Evolutionary conservation across 2,329 filamentous ascomycete species (phyloP).

Genomic region (Aureobasidium sp.): DNA sequence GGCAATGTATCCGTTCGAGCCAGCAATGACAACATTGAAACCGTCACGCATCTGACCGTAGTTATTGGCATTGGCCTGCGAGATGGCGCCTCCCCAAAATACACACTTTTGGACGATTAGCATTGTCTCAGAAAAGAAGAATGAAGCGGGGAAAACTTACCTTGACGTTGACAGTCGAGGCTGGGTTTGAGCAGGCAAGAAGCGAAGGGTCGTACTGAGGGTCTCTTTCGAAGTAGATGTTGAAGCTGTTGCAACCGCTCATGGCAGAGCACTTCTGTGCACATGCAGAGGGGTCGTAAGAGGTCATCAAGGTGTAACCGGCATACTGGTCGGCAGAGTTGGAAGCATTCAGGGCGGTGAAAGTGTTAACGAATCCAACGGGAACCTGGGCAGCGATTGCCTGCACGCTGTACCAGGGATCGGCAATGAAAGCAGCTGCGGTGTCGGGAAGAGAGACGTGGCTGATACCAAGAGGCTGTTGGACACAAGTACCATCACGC

Average conservation of each 20-base stretch:
- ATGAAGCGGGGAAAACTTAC: too few relatives aligned
- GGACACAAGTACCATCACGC: slow-evolving; percentile 1
- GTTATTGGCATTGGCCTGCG: slow-evolving; percentile 19
- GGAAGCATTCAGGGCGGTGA: slow-evolving; percentile 20
- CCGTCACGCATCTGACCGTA: slow-evolving; percentile 18
- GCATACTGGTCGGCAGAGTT: slow-evolving; percentile 5
- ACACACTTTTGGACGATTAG: slow-evolving; percentile 14
- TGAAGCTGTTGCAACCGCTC: slow-evolving; percentile 12
- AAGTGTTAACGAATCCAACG: slow-evolving; percentile 13
- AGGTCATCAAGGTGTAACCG: neutral
- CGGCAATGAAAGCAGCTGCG: slow-evolving; percentile 14
- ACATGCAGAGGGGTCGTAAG: slow-evolving; percentile 11
- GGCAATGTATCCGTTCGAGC: slow-evolving; percentile 3
- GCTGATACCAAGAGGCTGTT: neutral
- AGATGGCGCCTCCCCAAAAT: slow-evolving; percentile 22
- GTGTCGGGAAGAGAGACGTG: neutral
- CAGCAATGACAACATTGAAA: slow-evolving; percentile 8
- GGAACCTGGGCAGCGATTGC: slow-evolving; percentile 8
- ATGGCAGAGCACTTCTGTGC: slow-evolving; percentile 8
- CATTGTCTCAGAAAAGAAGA: too few relatives aligned
- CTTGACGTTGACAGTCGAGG: slow-evolving; percentile 25
- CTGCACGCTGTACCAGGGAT: neutral
- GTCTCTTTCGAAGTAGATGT: slow-evolving; percentile 12
- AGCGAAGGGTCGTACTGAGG: slow-evolving; percentile 21
- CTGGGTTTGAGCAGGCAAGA: slow-evolving; percentile 26